A percentile compares a stretch with the other conserved stretches of the same genome.
These are phyloP conservation scores for Solanum paucissectum DNA, from an alignment of 257 asterid species.

Conservation along the genomic window DNA sequence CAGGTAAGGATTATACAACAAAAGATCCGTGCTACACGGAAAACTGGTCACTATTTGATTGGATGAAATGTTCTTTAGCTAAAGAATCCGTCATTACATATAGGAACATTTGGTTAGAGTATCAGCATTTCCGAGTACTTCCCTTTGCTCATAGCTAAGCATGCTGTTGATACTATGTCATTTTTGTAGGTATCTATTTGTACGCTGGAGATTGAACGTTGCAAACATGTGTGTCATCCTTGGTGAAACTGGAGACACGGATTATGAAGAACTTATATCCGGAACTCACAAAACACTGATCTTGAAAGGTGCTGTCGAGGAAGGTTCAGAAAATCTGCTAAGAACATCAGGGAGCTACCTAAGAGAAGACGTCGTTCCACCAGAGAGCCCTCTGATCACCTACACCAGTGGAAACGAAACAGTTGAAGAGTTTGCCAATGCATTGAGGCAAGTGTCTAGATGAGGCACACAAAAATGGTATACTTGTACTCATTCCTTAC, in stretches of 20 bases:
- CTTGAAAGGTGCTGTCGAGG: constrained; percentile 42
- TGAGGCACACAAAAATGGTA: constrained; percentile 28
- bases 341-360: constrained; percentile 62
- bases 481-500: neutral
- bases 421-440: constrained; percentile 41
- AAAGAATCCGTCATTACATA: neutral
- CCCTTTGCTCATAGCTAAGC: neutral
- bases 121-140: neutral
- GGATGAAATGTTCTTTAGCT: neutral
- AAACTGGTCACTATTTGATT: neutral
- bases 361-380: constrained; percentile 66
- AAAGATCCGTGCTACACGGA: neutral
- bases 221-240: constrained; percentile 72
- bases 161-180: neutral
- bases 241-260: constrained; percentile 87
- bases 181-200: constrained; percentile 57
- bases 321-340: constrained; percentile 70
- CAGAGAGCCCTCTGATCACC: constrained; percentile 46
- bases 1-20: neutral
- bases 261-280: constrained; percentile 63
- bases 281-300: constrained; percentile 74
- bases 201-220: constrained; percentile 73
- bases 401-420: constrained; percentile 23
- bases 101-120: neutral
- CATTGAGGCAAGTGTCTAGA: constrained; percentile 41